phyloP scores from a whole-genome alignment of 1,284 basidiomycete species.

The Coriolopsis trogii region DNA sequence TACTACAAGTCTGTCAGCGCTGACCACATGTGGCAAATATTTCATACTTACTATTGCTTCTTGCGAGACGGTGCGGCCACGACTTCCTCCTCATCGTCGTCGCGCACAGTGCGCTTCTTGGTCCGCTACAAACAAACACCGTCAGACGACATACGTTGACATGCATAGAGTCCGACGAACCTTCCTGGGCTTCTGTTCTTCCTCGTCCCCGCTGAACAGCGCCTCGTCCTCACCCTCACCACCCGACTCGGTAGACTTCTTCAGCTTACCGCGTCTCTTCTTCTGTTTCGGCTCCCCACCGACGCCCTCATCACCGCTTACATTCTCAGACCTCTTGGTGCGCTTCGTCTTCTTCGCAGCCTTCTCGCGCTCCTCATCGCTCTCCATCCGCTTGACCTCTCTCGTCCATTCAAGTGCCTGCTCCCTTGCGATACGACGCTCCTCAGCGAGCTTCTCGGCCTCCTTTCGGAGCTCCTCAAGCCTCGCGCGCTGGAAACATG shows the following conservation, averaged over 20 bases:
- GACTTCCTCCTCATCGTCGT: slow-evolving; percentile 74
- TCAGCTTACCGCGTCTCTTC: slow-evolving; percentile 34
- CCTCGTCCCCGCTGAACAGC: slow-evolving; percentile 71
- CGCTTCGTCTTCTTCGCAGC: slow-evolving; percentile 60
- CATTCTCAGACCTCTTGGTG: slow-evolving; percentile 46
- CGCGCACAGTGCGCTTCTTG: slow-evolving; percentile 75
- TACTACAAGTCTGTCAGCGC: slow-evolving; percentile 44
- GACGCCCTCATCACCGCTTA: slow-evolving; percentile 57
- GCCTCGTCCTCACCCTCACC: slow-evolving; percentile 54
- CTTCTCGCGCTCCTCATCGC: slow-evolving; percentile 75
- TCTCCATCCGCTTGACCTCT: slow-evolving; percentile 61
- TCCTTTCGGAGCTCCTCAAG: slow-evolving; percentile 60
- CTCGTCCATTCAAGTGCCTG: slow-evolving; percentile 78
- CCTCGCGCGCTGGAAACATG: slow-evolving; percentile 49
- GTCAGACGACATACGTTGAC: slow-evolving; percentile 4
- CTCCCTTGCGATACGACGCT: slow-evolving; percentile 75
- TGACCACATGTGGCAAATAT: slow-evolving; percentile 1
- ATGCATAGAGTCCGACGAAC: slow-evolving; percentile 37
- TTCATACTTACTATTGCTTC: slow-evolving; percentile 75
- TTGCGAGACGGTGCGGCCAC: slow-evolving; percentile 54
- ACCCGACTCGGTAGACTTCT: slow-evolving; percentile 27
- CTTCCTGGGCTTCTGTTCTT: slow-evolving; percentile 62
- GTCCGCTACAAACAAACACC: slow-evolving; percentile 41
- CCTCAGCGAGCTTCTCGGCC: slow-evolving; percentile 73
- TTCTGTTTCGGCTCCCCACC: slow-evolving; percentile 35